Conservation (phyloP, 495 filamentous ascomycete genomes). For the Aspergillus leporis region DNA sequence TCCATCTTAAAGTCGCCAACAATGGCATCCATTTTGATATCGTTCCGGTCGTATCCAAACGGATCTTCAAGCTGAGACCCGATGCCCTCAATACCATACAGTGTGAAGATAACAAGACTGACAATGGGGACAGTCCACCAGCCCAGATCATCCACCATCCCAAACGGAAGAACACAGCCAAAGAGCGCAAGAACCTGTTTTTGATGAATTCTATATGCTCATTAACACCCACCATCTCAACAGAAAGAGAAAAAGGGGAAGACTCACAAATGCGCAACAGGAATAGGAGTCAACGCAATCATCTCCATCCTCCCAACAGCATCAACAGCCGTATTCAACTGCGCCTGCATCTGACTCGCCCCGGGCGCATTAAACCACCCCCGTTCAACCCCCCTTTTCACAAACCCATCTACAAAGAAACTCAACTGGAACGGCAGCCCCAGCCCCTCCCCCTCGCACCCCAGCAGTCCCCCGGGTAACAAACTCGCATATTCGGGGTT, state of each 20-base stretch:
- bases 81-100: constrained; percentile 76
- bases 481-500: constrained; percentile 62
- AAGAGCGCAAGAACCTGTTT: constrained; percentile 75
- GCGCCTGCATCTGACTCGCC: constrained; percentile 61
- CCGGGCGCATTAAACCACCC: constrained; percentile 63
- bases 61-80: constrained; percentile 74
- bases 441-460: constrained; percentile 64
- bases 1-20: constrained; percentile 67
- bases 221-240: not conserved
- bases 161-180: constrained; percentile 71
- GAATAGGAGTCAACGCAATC: constrained; percentile 69
- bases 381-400: constrained; percentile 59
- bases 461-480: constrained; percentile 58
- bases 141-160: constrained; percentile 67
- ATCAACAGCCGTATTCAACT: constrained; percentile 61
- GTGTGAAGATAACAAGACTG: constrained; percentile 67
- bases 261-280: constrained; percentile 68
- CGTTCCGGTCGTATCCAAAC: constrained; percentile 72
- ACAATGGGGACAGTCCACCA: constrained; percentile 75
- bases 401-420: constrained; percentile 68
- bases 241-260: not conserved
- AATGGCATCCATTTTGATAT: constrained; percentile 78
- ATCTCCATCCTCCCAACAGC: constrained; percentile 76
- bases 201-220: constrained; percentile 59
- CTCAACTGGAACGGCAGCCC: constrained; percentile 66